A percentile compares a stretch with the other conserved stretches of the same genome.
These are phyloP conservation scores for Discostella pseudostelligera DNA, from an alignment of 108 stramenopile genomes.

Conservation along the genomic window DNA sequence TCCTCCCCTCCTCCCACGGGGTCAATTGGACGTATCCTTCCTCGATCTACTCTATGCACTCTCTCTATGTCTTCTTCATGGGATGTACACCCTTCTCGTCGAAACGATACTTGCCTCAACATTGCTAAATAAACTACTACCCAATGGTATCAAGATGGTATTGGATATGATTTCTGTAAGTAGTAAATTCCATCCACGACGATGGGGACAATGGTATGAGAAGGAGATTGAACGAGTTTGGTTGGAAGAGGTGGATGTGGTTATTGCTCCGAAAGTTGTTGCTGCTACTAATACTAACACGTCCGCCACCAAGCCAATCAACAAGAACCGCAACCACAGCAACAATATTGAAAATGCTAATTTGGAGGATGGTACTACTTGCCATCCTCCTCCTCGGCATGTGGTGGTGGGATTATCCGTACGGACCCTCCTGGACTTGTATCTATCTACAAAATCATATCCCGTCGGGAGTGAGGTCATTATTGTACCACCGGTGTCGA, in stretches of 20 bases:
- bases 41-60: slow-evolving; percentile 54
- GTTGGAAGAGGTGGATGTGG: slow-evolving; percentile 10
- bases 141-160: slow-evolving; percentile 9
- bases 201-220: slow-evolving; percentile 16
- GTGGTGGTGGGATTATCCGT: slow-evolving; percentile 73
- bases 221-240: slow-evolving; percentile 20
- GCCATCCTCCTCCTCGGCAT: not conserved
- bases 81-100: slow-evolving; percentile 10
- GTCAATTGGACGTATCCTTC: slow-evolving; percentile 64
- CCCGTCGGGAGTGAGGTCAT: slow-evolving; percentile 57
- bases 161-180: slow-evolving; percentile 5
- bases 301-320: not conserved
- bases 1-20: slow-evolving; percentile 61
- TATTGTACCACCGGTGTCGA: slow-evolving; percentile 70
- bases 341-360: not conserved
- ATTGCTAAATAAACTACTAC: slow-evolving; percentile 10
- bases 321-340: not conserved
- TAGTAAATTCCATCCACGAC: slow-evolving; percentile 25
- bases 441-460: slow-evolving; percentile 53
- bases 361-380: not conserved
- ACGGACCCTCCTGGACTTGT: slow-evolving; percentile 74
- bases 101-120: not conserved
- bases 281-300: not conserved
- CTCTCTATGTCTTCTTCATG: slow-evolving; percentile 38
- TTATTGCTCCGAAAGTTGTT: too few relatives aligned